Conservation (phyloP, 2,329 filamentous ascomycete genomes). For the Aspergillus brasiliensis region DNA sequence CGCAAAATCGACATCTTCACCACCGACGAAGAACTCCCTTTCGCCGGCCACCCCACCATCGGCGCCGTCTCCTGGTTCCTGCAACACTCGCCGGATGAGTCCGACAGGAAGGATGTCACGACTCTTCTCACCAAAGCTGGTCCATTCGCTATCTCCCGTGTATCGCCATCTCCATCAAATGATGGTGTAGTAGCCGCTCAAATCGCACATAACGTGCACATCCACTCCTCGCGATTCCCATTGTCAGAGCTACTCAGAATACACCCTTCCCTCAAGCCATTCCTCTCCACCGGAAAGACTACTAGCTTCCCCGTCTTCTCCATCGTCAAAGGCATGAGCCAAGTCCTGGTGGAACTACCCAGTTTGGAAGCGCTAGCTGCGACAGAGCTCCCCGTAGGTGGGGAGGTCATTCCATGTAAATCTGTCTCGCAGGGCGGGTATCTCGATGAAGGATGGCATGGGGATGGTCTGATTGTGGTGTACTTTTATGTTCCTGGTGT, state of each 20-base stretch:
- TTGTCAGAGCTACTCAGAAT: slow-evolving; percentile 27
- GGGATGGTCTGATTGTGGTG: slow-evolving; percentile 27
- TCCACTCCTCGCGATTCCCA: slow-evolving; percentile 34
- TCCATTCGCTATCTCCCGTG: slow-evolving; percentile 50
- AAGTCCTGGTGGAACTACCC: slow-evolving; percentile 65
- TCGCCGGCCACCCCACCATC: slow-evolving; percentile 62
- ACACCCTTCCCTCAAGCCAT: slow-evolving; percentile 30
- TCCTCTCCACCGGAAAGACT: slow-evolving; percentile 10
- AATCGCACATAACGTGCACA: slow-evolving; percentile 41
- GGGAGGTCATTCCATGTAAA: slow-evolving; percentile 23
- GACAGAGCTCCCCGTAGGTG: slow-evolving; percentile 26
- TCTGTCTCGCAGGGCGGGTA: slow-evolving; percentile 13
- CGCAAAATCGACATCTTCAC: slow-evolving; percentile 57
- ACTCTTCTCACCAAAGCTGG: slow-evolving; percentile 60
- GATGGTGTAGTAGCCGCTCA: slow-evolving; percentile 27
- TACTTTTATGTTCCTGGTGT: slow-evolving; percentile 42
- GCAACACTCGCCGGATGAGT: slow-evolving; percentile 20
- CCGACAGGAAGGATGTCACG: slow-evolving; percentile 13
- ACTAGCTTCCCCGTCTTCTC: slow-evolving; percentile 36
- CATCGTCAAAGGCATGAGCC: slow-evolving; percentile 51
- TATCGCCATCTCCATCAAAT: background rate
- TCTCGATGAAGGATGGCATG: slow-evolving; percentile 39
- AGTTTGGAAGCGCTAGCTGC: slow-evolving; percentile 60
- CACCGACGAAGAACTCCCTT: slow-evolving; percentile 54
- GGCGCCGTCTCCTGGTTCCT: slow-evolving; percentile 56